phyloP scores from a whole-genome alignment of 225 moss, liverwort and hornwort genomes.

The Bryum argenteum region DNA sequence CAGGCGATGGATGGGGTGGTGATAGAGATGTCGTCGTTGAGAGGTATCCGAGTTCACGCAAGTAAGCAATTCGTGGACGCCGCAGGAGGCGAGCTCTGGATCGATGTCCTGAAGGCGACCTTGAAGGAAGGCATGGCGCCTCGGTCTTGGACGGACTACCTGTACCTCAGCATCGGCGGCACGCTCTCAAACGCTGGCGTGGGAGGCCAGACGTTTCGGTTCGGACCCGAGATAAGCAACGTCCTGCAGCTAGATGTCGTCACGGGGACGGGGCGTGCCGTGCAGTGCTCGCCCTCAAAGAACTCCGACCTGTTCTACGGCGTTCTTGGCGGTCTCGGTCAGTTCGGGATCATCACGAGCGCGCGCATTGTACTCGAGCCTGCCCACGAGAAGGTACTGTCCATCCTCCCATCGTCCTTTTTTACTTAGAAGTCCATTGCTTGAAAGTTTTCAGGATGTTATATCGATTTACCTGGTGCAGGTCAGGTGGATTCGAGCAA shows the following conservation, averaged over 20 bases:
- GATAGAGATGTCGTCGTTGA: slow-evolving; percentile 69
- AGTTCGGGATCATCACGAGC: slow-evolving; percentile 53
- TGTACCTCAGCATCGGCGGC: slow-evolving; percentile 81
- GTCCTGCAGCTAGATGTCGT: slow-evolving; percentile 73
- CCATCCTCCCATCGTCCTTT: too few species aligned
- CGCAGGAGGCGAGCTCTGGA: slow-evolving; percentile 75
- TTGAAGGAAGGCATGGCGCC: slow-evolving; percentile 63
- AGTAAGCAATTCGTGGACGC: slow-evolving; percentile 63
- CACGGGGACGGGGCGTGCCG: slow-evolving; percentile 61
- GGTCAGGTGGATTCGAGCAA: slow-evolving; percentile 79
- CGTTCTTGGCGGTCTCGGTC: slow-evolving; percentile 68
- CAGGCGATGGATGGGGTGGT: slow-evolving; percentile 69
- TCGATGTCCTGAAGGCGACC: slow-evolving; percentile 66
- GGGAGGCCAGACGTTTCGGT: slow-evolving; percentile 74
- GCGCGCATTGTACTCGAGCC: slow-evolving; percentile 68
- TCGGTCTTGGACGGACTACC: slow-evolving; percentile 82
- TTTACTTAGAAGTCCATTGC: not conserved
- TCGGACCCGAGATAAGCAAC: slow-evolving; percentile 87
- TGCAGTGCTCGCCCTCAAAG: slow-evolving; percentile 52
- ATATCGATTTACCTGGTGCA: slow-evolving; percentile 29
- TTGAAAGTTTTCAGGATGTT: not conserved
- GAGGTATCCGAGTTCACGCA: slow-evolving; percentile 49
- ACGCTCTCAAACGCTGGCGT: slow-evolving; percentile 88
- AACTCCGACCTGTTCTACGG: slow-evolving; percentile 63
- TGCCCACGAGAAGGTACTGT: slow-evolving; percentile 46